Conservation (phyloP, 805 yeast species). For the Candida krabiensis region DNA sequence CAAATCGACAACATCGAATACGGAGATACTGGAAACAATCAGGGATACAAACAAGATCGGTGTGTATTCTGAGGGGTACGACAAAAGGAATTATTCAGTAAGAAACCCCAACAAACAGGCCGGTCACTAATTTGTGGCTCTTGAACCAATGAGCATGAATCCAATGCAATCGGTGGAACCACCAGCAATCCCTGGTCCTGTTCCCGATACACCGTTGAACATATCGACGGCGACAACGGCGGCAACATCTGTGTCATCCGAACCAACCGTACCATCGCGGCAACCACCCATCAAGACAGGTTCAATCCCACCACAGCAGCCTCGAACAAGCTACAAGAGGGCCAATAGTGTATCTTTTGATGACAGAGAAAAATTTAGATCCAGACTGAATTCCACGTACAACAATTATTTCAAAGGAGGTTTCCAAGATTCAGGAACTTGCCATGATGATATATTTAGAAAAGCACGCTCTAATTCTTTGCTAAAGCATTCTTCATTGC, state of each 20-base stretch:
- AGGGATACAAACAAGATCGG: too few species aligned
- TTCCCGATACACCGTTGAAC: background rate
- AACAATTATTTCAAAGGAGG: slow-evolving; percentile 15
- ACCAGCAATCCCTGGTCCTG: slow-evolving; percentile 4
- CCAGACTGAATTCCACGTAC: slow-evolving; percentile 23
- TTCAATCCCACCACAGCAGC: slow-evolving; percentile 6
- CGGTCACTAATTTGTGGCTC: too few species aligned
- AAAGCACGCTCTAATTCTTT: slow-evolving; percentile 11
- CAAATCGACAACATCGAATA: too few species aligned
- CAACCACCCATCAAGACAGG: background rate
- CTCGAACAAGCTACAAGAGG: slow-evolving; percentile 25
- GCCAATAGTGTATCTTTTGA: slow-evolving; percentile 31
- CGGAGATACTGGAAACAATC: too few species aligned
- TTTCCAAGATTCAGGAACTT: slow-evolving; percentile 11
- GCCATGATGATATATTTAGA: slow-evolving; percentile 6
- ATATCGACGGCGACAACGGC: background rate
- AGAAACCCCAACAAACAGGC: too few species aligned
- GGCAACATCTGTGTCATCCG: slow-evolving; percentile 1
- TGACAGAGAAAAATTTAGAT: slow-evolving; percentile 27
- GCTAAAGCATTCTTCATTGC: slow-evolving; percentile 4
- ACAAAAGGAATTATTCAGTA: too few species aligned
- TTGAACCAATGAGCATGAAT: too few species aligned
- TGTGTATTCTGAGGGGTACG: too few species aligned
- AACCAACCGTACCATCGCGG: background rate
- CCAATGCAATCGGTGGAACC: slow-evolving; percentile 6